Base-by-base conservation (phyloP, 2,329 filamentous ascomycete genomes). In the Coleophoma cylindrospora region DNA sequence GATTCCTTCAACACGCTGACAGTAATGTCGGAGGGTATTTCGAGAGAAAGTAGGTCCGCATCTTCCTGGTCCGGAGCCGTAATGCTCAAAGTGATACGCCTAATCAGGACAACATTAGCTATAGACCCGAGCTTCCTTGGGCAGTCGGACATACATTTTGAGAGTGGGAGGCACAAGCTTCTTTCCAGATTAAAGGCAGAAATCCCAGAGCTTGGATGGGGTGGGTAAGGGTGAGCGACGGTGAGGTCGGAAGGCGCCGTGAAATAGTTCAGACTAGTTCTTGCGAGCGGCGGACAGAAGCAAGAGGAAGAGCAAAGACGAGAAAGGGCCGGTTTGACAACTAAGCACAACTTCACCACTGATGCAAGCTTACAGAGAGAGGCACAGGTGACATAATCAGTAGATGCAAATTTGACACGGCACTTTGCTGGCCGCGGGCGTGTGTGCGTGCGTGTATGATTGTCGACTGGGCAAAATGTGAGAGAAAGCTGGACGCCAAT, bases 71-170 rank as follows among this genome's bases (percentile, higher is more conserved):
- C 83, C 57, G 86, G 82, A 57, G 87, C 86, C 65, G 87, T 87
- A 66, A 95, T 87, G 68, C 82, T 89, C 69, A 96, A 83, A 47
- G 90, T 94, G 71, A 95, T 86, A 70, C 85, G 87, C 91, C 90
- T 96, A 41, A 14, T 60, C 3, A 22, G 21, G 11, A 4, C 34
- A 43, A 48, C 13, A 36, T 57, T 38, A 57, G 50, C 50, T 48
- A 49, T 17, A 38, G 27, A 41, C 45, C 17, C 13, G 43, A 9
- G 9, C n/a, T 36, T 37, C 8, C 49, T 45, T 21, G 36, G 37
- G 22, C 21, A 22, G 21, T 38, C 50, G 46, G 32, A 53, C 54
- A 46, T 48, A 59, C 55, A 59, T 61, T 21, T 43, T 57, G 51
- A 22, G 40, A 41, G 17, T 41, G 40, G 17, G 22, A 21, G 40